A percentile compares a stretch with the other conserved stretches of the same genome.
These are phyloP conservation scores for Dactylellina parvicollis DNA, from an alignment of 2,329 filamentous ascomycete species.

Conservation along the genomic window DNA sequence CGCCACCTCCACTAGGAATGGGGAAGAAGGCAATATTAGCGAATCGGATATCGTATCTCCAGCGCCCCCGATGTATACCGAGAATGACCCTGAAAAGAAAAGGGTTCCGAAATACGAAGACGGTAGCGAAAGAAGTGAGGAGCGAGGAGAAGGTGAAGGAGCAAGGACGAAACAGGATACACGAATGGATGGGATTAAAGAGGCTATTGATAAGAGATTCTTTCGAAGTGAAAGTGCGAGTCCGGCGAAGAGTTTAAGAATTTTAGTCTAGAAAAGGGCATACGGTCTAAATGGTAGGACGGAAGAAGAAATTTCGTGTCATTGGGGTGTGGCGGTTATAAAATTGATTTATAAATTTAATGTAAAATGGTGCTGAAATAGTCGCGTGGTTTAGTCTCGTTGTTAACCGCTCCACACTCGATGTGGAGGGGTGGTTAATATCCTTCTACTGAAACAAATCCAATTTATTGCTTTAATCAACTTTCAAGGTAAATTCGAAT, in stretches of 20 bases:
- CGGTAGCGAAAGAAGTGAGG: background rate
- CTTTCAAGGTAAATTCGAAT: no score
- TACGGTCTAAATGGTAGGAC: background rate
- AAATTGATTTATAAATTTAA: no score
- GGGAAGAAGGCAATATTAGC: background rate
- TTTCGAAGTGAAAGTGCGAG: background rate
- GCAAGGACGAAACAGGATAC: no score
- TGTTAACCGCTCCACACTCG: no score
- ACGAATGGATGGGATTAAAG: background rate
- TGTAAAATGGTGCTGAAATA: no score
- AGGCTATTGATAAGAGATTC: background rate
- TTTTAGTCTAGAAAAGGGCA: background rate
- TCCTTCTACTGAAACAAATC: no score
- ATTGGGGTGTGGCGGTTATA: no score
- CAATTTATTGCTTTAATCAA: no score
- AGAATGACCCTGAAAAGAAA: background rate
- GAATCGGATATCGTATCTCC: slow-evolving; percentile 10
- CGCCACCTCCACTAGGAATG: background rate
- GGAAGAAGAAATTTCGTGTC: no score
- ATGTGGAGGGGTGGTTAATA: no score
- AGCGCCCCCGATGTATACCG: slow-evolving; percentile 7
- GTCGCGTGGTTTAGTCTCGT: no score
- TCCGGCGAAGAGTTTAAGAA: background rate
- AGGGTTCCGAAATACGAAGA: background rate
- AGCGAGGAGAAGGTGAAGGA: background rate